Percentiles rank a stretch among this genome's conserved stretches.
Evolutionary conservation across 2,329 filamentous ascomycete species (phyloP).

Genomic region (Aspergillus sp.): DNA sequence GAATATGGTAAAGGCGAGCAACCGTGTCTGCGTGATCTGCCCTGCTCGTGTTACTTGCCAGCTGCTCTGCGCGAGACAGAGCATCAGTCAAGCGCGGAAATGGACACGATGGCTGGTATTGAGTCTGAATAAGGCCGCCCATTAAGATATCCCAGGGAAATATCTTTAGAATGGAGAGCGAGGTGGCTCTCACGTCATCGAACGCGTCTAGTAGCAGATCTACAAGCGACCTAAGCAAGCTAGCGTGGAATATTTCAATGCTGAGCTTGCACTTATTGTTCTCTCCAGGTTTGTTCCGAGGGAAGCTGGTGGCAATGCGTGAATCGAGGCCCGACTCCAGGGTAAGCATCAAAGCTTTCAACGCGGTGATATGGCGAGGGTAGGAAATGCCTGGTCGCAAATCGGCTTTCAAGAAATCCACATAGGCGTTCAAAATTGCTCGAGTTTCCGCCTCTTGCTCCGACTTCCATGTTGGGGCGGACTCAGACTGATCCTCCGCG

Average conservation of each 20-base stretch:
- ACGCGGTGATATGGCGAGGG: constrained; percentile 72
- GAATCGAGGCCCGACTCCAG: constrained; percentile 59
- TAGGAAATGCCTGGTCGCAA: constrained; percentile 77
- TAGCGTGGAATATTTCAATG: constrained; percentile 34
- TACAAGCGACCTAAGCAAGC: constrained; percentile 49
- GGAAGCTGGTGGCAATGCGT: constrained; percentile 25
- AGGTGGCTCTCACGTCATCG: constrained; percentile 67
- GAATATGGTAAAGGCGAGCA: constrained; percentile 63
- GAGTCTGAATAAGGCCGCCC: constrained; percentile 3
- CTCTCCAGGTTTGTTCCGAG: constrained; percentile 41
- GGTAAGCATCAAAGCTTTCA: constrained; percentile 62
- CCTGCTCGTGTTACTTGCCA: constrained; percentile 55
- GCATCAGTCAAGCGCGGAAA: constrained; percentile 21
- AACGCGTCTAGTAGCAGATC: constrained; percentile 84
- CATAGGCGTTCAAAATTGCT: constrained; percentile 63
- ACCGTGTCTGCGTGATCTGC: constrained; percentile 90
- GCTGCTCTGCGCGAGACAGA: constrained; percentile 24
- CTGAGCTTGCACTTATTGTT: constrained; percentile 43
- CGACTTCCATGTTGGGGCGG: constrained; percentile 14
- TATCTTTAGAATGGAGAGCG: constrained; percentile 37
- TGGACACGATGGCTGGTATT: constrained; percentile 11
- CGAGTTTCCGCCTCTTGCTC: constrained; percentile 26
- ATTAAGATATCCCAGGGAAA: constrained; percentile 25
- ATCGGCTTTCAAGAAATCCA: constrained; percentile 62
- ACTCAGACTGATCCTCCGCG: constrained; percentile 20